Evolutionary conservation across 768 basidiomycete genomes (phyloP).

Genomic region (Boletus subparvulus): DNA sequence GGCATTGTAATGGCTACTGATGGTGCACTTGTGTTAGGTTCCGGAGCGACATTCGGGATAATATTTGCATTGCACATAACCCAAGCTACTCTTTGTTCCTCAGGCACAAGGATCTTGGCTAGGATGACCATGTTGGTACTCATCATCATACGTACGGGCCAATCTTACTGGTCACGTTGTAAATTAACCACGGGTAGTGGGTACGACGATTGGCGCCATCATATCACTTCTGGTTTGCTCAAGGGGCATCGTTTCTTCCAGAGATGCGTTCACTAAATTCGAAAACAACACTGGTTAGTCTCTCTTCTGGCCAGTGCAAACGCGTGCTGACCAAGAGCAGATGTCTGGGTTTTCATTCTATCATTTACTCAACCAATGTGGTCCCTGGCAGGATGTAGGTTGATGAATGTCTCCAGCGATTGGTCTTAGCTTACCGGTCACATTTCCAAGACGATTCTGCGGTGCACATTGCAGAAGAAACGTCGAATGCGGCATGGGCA

Average conservation of each 20-base stretch:
- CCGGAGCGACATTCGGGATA: conserved; percentile 25
- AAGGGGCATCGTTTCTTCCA: conserved; percentile 14
- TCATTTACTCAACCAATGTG: conserved; percentile 30
- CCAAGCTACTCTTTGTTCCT: conserved; percentile 23
- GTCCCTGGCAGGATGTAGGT: conserved; percentile 24
- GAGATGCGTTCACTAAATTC: conserved; percentile 23
- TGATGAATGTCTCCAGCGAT: not conserved
- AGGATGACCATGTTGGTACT: conserved; percentile 19
- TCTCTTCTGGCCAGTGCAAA: not conserved
- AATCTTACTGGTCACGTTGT: not conserved
- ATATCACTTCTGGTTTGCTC: conserved; percentile 21
- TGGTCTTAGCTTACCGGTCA: not conserved
- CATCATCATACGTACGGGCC: conserved; percentile 17
- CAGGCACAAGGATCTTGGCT: conserved; percentile 22
- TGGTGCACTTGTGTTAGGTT: conserved; percentile 15
- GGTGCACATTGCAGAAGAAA: conserved; percentile 48
- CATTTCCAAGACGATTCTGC: conserved; percentile 43
- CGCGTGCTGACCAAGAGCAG: conserved; percentile 1
- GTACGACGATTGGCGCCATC: conserved; percentile 16
- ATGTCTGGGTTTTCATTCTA: conserved; percentile 26
- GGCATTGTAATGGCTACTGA: conserved; percentile 25
- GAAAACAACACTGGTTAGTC: conserved; percentile 29
- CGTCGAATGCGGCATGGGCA: conserved; percentile 41
- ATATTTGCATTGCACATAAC: conserved; percentile 16
- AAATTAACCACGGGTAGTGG: conserved; percentile 9